Percentiles rank a stretch among this genome's conserved stretches.
These are phyloP conservation scores for Striga hermonthica DNA, from an alignment of 305 asterid species.

Conservation along the genomic window DNA sequence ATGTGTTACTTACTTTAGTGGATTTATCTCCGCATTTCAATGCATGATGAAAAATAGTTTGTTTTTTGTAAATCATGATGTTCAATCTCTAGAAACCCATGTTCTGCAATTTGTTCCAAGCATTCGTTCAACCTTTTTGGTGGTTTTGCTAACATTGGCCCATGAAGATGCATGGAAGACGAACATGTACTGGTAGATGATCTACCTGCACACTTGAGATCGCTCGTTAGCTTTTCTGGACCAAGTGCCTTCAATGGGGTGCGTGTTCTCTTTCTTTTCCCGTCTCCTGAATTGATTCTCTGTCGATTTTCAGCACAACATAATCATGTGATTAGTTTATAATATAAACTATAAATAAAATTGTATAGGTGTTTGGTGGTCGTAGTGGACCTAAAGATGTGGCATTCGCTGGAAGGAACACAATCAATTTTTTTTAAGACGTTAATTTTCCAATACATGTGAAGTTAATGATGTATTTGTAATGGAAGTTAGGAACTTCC, in stretches of 20 bases:
- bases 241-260: slow-evolving; percentile 80
- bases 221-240: slow-evolving; percentile 51
- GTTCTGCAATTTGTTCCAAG: slow-evolving; percentile 46
- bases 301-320: neutral
- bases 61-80: slow-evolving; percentile 35
- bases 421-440: slow-evolving; percentile 57
- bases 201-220: slow-evolving; percentile 54
- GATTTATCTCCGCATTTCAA: too few species aligned
- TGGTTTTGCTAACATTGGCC: slow-evolving; percentile 79
- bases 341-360: neutral
- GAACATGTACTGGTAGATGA: slow-evolving; percentile 75
- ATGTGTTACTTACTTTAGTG: too few species aligned
- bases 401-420: slow-evolving; percentile 49
- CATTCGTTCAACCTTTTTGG: slow-evolving; percentile 83
- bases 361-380: slow-evolving; percentile 65
- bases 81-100: slow-evolving; percentile 43
- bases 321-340: slow-evolving; percentile 18
- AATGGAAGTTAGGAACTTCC: slow-evolving; percentile 49
- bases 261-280: slow-evolving; percentile 20
- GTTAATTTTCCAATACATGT: slow-evolving; percentile 45
- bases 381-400: slow-evolving; percentile 92
- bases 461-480: slow-evolving; percentile 45
- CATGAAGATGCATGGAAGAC: slow-evolving; percentile 78
- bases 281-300: too few species aligned
- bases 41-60: too few species aligned